A percentile compares a stretch with the other conserved stretches of the same genome.
phyloP scores from a whole-genome alignment of 176 grass and related monocot genomes.

The Cocos nucifera region DNA sequence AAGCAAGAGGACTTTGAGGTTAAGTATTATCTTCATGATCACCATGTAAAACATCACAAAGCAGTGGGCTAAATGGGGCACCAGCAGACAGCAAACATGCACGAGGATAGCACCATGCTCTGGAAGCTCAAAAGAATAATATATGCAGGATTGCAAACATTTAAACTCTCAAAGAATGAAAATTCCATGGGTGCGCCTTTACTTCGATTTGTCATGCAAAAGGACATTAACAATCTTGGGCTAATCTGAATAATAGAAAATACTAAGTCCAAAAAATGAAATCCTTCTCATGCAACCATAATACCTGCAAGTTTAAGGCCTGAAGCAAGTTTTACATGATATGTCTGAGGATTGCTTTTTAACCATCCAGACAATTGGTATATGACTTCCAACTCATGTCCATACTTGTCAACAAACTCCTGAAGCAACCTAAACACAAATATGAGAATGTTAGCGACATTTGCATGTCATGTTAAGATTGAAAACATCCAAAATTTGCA shows the following conservation, averaged over 20 bases:
- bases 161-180: too few species aligned
- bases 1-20: too few species aligned
- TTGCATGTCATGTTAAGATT: not conserved
- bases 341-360: constrained; percentile 49
- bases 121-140: too few species aligned
- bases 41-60: too few species aligned
- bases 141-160: too few species aligned
- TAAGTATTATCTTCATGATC: too few species aligned
- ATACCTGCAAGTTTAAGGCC: constrained; percentile 73
- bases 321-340: constrained; percentile 85
- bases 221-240: too few species aligned
- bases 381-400: constrained; percentile 55
- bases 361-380: constrained; percentile 87
- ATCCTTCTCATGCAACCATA: not conserved
- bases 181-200: too few species aligned
- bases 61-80: too few species aligned
- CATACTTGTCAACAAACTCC: constrained; percentile 59
- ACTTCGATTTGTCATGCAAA: too few species aligned
- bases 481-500: constrained; percentile 14
- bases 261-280: not conserved
- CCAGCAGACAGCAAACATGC: too few species aligned
- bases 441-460: not conserved
- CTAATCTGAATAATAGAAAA: not conserved
- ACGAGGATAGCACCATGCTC: too few species aligned
- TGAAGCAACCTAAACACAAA: constrained; percentile 54